Conservation (phyloP, 2,329 filamentous ascomycete genomes). For the Neoarthrinium moseri region DNA sequence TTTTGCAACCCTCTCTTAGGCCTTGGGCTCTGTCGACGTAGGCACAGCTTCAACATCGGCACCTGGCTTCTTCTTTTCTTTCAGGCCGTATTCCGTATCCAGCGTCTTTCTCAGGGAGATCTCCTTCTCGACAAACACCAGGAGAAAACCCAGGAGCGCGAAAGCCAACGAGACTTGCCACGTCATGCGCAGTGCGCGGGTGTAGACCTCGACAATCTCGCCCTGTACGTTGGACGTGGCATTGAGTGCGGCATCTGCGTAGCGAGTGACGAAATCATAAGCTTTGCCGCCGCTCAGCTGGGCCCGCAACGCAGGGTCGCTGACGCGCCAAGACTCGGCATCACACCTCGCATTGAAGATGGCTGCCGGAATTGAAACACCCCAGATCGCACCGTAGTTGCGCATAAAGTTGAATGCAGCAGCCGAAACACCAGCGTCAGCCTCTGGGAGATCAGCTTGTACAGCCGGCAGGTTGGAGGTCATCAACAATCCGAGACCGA, state of each 20-base stretch:
- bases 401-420: neutral
- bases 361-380: neutral
- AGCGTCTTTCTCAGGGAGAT: neutral
- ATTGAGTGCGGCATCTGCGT: neutral
- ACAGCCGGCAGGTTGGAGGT: neutral
- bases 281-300: neutral
- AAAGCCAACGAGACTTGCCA: neutral
- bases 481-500: neutral
- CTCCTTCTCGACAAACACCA: constrained; percentile 1
- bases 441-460: neutral
- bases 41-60: no score
- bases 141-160: neutral
- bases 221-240: neutral
- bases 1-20: no score
- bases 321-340: neutral
- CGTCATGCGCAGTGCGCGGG: neutral
- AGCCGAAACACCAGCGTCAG: neutral
- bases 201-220: neutral
- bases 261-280: neutral
- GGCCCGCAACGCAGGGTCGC: neutral
- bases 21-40: no score
- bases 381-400: neutral
- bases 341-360: neutral
- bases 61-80: no score
- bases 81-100: neutral